Evolutionary conservation across 345 rosid genomes (phyloP), one percentile per base, ranked within the genome.

Genomic region (Pseudoturritis turrita): DNA sequence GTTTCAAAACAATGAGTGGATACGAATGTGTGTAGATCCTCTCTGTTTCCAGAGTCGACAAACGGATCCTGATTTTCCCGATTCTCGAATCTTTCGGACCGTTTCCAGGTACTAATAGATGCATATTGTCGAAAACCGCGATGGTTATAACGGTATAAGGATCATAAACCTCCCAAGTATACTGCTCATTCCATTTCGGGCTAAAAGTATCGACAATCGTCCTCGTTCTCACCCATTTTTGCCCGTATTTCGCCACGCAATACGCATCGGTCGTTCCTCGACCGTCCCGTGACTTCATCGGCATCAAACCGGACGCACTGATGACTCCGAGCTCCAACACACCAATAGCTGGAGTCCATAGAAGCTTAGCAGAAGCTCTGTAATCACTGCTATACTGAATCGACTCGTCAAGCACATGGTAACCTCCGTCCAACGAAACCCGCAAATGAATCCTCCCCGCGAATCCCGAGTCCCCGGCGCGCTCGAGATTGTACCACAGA

Each of bases 121-220:
- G 83, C 53, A 59, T 37, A 47, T 81, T 85, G 66, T 85, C 81
- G 15, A 85, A 85, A 59, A 81, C 83, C 4, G 78, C 86, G 2
- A 85, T 55, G 4, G 83, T 82, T 12, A 82, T 44, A 3, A 85
- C 84, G 0, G 86, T 82, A 10, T 66, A 79, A 8, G 86, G 88
- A 77, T 85, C 86, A 70, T 81, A 85, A 43, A 85, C 86, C 44
- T 85, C 88, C 86, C 88, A 85, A 12, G 75, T 77, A 45, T 85
- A 85, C 62, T 85, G 88, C 39, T 84, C 86, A 1, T 84, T 80
- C 84, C 83, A 84, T 33, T 78, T 79, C 0, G 88, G 86, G 11
- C 61, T 71, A 36, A 74, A 72, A 13, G 77, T 85, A 31, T 85
- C 75, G 1, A 85, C 70, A 19, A 82, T 77, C 0, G 82, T 85